Conservation (phyloP, 1,139 yeast species). For the Yamadazyma sp. region DNA sequence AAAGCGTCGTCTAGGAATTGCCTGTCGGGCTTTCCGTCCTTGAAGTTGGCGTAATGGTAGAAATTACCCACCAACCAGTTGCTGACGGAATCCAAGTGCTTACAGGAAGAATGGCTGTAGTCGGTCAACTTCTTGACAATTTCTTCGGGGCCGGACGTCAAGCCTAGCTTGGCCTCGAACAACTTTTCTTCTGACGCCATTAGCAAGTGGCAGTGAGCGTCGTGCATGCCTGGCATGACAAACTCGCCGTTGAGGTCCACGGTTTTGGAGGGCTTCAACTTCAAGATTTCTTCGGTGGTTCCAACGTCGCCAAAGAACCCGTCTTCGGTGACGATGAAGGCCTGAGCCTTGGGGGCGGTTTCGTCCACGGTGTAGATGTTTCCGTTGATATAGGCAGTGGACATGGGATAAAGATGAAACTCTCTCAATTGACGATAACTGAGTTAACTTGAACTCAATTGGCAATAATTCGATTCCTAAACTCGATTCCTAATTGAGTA, state of each 20-base stretch:
- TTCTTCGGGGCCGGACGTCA: constrained; percentile 12
- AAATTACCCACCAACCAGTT: constrained; percentile 24
- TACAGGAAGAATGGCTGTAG: constrained; percentile 10
- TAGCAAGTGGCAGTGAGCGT: constrained; percentile 20
- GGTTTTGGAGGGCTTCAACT: constrained; percentile 11
- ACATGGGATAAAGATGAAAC: too few species aligned
- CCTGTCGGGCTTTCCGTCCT: constrained; percentile 21
- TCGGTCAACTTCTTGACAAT: constrained; percentile 14
- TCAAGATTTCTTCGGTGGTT: constrained; percentile 15
- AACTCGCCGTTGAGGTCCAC: constrained; percentile 21
- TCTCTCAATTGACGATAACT: too few species aligned
- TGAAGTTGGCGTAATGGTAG: constrained; percentile 21
- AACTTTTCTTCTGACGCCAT: constrained; percentile 18
- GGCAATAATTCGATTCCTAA: too few species aligned
- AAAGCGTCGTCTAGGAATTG: constrained; percentile 22
- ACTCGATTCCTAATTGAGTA: too few species aligned
- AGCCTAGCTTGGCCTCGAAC: constrained; percentile 16
- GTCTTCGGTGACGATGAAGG: constrained; percentile 20
- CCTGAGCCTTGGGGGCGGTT: constrained; percentile 15
- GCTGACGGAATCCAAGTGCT: constrained; percentile 13
- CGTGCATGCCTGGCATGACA: constrained; percentile 25
- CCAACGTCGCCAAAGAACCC: constrained; percentile 19
- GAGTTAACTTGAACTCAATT: too few species aligned
- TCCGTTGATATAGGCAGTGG: constrained; percentile 20
- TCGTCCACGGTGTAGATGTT: constrained; percentile 18